phyloP scores from a whole-genome alignment of 306 rosid species.

The Rosa lucieae region DNA sequence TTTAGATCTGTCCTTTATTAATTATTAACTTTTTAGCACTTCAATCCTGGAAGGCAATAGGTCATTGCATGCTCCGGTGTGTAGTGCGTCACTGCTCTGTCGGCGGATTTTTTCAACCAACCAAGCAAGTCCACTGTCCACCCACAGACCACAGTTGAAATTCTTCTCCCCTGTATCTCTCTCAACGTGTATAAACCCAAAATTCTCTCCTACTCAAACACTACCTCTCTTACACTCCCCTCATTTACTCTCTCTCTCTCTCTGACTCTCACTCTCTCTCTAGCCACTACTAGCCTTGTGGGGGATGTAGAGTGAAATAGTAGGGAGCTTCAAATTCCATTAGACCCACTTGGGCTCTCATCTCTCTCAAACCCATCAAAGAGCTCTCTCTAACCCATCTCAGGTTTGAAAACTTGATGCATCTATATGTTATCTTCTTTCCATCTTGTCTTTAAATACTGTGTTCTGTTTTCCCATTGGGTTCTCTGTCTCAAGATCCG shows the following conservation, averaged over 20 bases:
- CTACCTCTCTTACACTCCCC: not conserved
- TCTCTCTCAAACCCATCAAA: constrained; percentile 1
- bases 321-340: constrained; percentile 12
- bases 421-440: not conserved
- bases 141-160: not conserved
- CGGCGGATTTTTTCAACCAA: not conserved
- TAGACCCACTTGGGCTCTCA: not conserved
- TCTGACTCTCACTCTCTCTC: not conserved
- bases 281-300: constrained; percentile 6
- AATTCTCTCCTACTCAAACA: not conserved
- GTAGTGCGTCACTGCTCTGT: not conserved
- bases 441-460: not conserved
- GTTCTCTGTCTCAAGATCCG: not conserved
- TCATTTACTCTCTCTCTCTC: not conserved
- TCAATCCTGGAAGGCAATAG: not conserved
- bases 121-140: not conserved
- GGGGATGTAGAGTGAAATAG: constrained; percentile 13
- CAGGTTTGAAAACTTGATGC: constrained; percentile 3
- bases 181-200: not conserved
- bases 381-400: constrained; percentile 6
- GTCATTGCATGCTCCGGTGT: not conserved
- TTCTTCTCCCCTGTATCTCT: not conserved
- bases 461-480: not conserved
- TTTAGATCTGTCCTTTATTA: not conserved
- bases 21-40: not conserved